These are phyloP conservation scores for Tolypocladium ophioglossoides DNA, from an alignment of 2,329 filamentous ascomycete genomes.

Conservation along the genomic window DNA sequence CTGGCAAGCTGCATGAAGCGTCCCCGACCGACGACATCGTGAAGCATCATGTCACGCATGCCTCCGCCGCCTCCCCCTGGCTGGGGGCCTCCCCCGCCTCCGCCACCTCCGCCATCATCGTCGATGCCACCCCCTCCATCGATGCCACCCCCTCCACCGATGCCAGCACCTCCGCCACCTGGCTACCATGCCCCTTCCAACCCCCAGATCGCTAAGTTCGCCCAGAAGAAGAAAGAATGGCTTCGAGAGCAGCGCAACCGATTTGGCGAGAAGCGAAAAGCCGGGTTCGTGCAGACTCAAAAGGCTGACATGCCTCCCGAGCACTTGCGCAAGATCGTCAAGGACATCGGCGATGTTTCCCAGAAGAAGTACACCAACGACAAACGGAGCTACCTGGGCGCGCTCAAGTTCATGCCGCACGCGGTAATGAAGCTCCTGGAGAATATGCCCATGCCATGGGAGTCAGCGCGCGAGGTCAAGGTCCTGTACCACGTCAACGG, in stretches of 20 bases:
- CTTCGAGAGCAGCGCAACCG: conserved; percentile 80
- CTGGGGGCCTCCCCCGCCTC: conserved; percentile 46
- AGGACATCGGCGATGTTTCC: conserved; percentile 96
- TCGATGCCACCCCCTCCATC: conserved; percentile 47
- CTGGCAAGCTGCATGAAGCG: conserved; percentile 12
- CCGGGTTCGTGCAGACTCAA: conserved; percentile 92
- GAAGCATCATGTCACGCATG: conserved; percentile 37
- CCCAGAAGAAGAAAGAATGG: conserved; percentile 99
- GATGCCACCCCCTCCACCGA: conserved; percentile 39
- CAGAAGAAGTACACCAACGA: conserved; percentile 99
- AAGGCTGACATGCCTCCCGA: conserved; percentile 98
- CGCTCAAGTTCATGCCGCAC: conserved; percentile 98
- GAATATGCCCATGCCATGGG: conserved; percentile 99
- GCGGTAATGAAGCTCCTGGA: conserved; percentile 93
- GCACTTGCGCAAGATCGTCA: conserved; percentile 95
- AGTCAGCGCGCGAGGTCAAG: conserved; percentile 91
- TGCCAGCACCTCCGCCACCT: conserved; percentile 75
- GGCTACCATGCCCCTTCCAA: conserved; percentile 74
- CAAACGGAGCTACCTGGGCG: conserved; percentile 94
- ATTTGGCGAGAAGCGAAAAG: conserved; percentile 94
- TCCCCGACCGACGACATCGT: conserved; percentile 12
- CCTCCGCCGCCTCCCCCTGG: conserved; percentile 48
- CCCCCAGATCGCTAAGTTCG: conserved; percentile 84
- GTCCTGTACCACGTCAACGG: conserved; percentile 98
- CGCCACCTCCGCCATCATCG: conserved; percentile 43